phyloP scores from a whole-genome alignment of 257 asterid genomes.

The Buddleja alternifolia region DNA sequence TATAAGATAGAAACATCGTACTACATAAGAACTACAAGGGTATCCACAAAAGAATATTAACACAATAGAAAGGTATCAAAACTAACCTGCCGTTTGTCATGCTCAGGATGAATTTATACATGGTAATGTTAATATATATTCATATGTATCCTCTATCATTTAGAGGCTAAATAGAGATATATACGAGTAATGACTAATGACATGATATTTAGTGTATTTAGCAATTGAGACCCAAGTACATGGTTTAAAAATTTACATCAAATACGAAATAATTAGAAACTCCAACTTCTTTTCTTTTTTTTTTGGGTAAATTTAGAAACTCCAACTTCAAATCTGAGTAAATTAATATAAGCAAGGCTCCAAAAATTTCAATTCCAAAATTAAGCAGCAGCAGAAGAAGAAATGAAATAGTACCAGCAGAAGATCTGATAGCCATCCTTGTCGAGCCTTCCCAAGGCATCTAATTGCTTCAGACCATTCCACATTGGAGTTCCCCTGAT shows the following conservation, averaged over 20 bases:
- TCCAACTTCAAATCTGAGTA: no score
- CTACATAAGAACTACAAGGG: not conserved
- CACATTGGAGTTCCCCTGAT: slow-evolving; percentile 34
- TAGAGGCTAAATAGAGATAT: not conserved
- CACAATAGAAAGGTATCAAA: not conserved
- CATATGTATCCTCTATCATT: not conserved
- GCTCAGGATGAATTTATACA: not conserved
- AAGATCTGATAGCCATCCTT: slow-evolving; percentile 70
- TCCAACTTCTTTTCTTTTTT: not conserved
- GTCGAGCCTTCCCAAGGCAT: slow-evolving; percentile 80
- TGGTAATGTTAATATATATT: not conserved
- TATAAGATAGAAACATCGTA: not conserved
- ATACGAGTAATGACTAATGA: not conserved
- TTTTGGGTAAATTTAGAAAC: no score
- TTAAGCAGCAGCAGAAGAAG: not conserved
- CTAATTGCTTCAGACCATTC: slow-evolving; percentile 89
- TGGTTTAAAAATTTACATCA: not conserved
- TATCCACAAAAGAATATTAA: not conserved
- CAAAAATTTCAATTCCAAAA: no score
- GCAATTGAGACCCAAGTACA: not conserved
- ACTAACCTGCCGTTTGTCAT: not conserved
- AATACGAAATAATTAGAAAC: not conserved
- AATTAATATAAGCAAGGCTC: no score
- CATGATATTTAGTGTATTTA: not conserved
- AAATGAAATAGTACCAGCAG: slow-evolving; percentile 59